phyloP scores from a whole-genome alignment of 2,329 filamentous ascomycete genomes.

The Pleoardoris graminearum region DNA sequence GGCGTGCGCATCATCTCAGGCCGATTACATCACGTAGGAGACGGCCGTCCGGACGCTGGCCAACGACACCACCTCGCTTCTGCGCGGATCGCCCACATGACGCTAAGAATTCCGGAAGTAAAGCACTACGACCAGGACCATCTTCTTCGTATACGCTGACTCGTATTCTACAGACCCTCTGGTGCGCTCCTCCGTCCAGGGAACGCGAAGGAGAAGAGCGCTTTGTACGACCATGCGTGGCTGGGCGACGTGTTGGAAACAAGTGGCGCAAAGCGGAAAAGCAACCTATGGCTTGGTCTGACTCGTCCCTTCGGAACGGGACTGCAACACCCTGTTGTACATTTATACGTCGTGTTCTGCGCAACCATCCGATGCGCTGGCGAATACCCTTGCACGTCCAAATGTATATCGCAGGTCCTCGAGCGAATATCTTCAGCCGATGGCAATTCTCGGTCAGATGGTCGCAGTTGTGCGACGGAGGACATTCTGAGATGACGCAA shows the following conservation, averaged over 20 bases:
- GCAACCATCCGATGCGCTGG: slow-evolving; percentile 24
- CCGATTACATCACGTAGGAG: slow-evolving; percentile 33
- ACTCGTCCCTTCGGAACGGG: slow-evolving; percentile 16
- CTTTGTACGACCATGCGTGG: slow-evolving; percentile 17
- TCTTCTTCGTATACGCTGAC: not conserved
- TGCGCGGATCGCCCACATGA: not conserved
- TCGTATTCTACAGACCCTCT: no score
- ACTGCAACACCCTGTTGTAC: slow-evolving; percentile 22
- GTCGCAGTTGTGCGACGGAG: slow-evolving; percentile 21
- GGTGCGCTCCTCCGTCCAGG: not conserved
- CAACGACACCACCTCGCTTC: slow-evolving; percentile 3
- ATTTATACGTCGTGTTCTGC: slow-evolving; percentile 20
- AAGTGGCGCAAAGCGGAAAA: slow-evolving; percentile 1
- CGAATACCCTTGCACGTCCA: slow-evolving; percentile 11
- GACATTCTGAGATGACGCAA: slow-evolving; percentile 14
- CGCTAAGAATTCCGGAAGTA: slow-evolving; percentile 5
- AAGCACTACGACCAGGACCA: not conserved
- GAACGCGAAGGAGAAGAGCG: slow-evolving; percentile 28
- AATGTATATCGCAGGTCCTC: slow-evolving; percentile 3
- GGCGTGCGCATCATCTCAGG: slow-evolving; percentile 17
- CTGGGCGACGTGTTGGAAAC: slow-evolving; percentile 7
- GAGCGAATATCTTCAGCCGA: slow-evolving; percentile 2
- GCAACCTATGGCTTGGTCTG: slow-evolving; percentile 17
- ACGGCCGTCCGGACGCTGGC: slow-evolving; percentile 9
- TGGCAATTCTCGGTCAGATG: slow-evolving; percentile 14